phyloP scores from a whole-genome alignment of 441 rosid species.

The Omphalea diandra region DNA sequence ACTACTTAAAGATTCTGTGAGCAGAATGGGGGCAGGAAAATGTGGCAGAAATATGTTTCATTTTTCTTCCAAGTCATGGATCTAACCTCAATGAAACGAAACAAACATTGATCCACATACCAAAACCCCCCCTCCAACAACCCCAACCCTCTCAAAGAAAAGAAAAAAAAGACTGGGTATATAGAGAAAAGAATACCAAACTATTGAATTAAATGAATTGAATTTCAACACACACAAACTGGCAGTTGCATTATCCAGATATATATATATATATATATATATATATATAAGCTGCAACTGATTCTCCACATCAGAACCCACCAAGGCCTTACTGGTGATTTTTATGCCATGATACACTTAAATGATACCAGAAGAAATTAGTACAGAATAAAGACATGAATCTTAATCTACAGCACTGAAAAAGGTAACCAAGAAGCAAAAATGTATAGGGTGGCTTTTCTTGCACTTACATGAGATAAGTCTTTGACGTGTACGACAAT shows the following conservation, averaged over 20 bases:
- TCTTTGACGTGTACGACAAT: constrained; percentile 65
- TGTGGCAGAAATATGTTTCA: neutral
- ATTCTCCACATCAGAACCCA: neutral
- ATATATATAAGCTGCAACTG: neutral
- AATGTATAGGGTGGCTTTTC: constrained; percentile 1
- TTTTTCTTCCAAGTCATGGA: neutral
- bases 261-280: too few species aligned
- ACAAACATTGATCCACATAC: too few species aligned
- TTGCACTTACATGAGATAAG: constrained; percentile 45
- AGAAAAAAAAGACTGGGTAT: neutral
- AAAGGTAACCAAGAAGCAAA: too few species aligned
- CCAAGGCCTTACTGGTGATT: neutral
- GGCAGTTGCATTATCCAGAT: neutral
- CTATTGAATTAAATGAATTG: too few species aligned
- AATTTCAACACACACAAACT: too few species aligned
- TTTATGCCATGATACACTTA: neutral
- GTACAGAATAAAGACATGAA: neutral
- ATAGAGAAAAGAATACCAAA: neutral
- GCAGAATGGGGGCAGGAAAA: neutral
- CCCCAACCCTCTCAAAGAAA: too few species aligned
- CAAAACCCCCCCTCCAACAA: neutral
- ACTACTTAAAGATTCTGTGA: neutral
- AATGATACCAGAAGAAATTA: neutral
- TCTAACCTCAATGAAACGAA: too few species aligned
- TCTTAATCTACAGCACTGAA: constrained; percentile 2